Base-by-base conservation (phyloP, 139 green algal genomes). In the Chlorella ohadii region DNA sequence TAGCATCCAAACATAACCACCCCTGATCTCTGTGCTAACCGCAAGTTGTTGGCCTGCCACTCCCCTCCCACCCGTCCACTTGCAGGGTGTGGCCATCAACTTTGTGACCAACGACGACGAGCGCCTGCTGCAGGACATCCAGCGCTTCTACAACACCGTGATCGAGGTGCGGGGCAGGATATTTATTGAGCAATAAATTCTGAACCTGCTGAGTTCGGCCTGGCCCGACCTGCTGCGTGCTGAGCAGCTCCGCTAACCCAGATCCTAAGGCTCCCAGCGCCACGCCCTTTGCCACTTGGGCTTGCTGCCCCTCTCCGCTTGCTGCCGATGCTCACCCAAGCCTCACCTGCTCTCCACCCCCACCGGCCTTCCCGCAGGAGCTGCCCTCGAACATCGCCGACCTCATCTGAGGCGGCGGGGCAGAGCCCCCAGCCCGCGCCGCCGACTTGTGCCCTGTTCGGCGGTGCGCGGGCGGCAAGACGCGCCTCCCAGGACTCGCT, bases 61-160 rank as follows among this genome's bases (percentile, higher is more conserved):
- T 25, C 7, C 17, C 31, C 73, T 12, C 19, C 66, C n/a, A n/a
- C n/a, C n/a, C n/a, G n/a, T 16, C 27, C 11, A 27, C 67, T n/a
- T 61, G 83, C 76, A 99, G 95, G 97, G 97, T 91, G 97, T 99
- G 66, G 97, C 97, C 84, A 99, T 99, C 95, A 99, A 99, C 95
- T 99, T 99, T 86, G 97, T 99, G 70, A 96, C 92, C 81, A 92
- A 93, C 71, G 97, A 99, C 27, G 97, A 99, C 85, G 94, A 98
- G 93, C 92, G 94, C 84, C 94, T 98, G 90, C 90, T 99, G 82
- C 90, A 93, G 89, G 97, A 99, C 91, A 98, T 99, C 87, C 97
- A 99, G 95, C 90, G 92, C 39, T 99, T 99, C 93, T 99, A 99
- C 96, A 99, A 99, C 94, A 99, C 97, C 55, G 89, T 97, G 33